Percentiles rank a stretch among this genome's conserved stretches.
These are phyloP conservation scores for Potentilla sterilis DNA, from an alignment of 306 rosid genomes.

Conservation along the genomic window DNA sequence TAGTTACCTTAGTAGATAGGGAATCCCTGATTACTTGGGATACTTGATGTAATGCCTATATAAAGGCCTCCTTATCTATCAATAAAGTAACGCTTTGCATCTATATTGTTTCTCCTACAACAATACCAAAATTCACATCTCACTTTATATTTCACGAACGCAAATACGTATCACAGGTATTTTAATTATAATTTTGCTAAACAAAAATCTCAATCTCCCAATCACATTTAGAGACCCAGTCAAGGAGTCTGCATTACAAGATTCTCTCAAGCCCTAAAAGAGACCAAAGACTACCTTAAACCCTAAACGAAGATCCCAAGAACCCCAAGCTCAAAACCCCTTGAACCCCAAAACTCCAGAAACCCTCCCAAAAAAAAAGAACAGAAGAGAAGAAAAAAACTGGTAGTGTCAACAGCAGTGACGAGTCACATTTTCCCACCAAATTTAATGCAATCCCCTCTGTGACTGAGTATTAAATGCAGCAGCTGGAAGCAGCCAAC, in stretches of 20 bases:
- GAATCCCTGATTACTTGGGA: too few relatives aligned
- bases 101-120: too few relatives aligned
- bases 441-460: constrained; percentile 33
- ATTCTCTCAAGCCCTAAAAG: background rate
- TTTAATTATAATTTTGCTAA: too few relatives aligned
- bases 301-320: background rate
- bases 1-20: too few relatives aligned
- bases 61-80: too few relatives aligned
- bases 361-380: background rate
- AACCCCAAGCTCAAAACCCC: background rate
- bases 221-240: too few relatives aligned
- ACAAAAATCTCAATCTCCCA: too few relatives aligned
- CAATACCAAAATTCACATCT: too few relatives aligned
- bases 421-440: constrained; percentile 18
- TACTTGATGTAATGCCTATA: too few relatives aligned
- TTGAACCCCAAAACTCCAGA: background rate
- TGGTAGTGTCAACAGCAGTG: background rate
- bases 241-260: background rate
- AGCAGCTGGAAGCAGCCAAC: constrained; percentile 59
- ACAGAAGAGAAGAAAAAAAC: background rate
- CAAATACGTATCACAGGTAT: too few relatives aligned
- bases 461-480: constrained; percentile 77
- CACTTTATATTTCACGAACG: too few relatives aligned
- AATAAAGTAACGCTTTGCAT: too few relatives aligned
- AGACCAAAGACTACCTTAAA: background rate